These are phyloP conservation scores for Fusarium pseudograminearum DNA, from an alignment of 2,329 filamentous ascomycete species.

Conservation along the genomic window DNA sequence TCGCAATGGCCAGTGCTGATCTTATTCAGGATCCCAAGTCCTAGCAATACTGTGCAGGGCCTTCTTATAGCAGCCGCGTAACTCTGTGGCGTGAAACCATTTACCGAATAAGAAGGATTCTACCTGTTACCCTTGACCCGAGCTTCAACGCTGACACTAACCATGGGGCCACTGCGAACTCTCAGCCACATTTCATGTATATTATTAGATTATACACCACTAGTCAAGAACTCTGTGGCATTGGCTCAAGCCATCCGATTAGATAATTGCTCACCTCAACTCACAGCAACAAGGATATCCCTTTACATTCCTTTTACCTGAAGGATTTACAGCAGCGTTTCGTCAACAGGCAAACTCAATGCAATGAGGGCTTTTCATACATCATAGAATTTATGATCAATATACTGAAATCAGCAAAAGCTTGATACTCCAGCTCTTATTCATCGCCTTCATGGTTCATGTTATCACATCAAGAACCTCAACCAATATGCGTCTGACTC, in stretches of 20 bases:
- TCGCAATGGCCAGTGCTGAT: constrained; percentile 24
- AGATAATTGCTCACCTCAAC: background rate
- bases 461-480: background rate
- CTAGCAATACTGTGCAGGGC: constrained; percentile 31
- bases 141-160: constrained; percentile 23
- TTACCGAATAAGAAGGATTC: constrained; percentile 13
- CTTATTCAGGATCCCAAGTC: constrained; percentile 16
- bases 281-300: background rate
- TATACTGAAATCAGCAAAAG: background rate
- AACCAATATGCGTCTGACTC: background rate
- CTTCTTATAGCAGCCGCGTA: constrained; percentile 24
- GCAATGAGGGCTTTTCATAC: background rate
- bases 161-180: constrained; percentile 8
- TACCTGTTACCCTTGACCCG: constrained; percentile 27
- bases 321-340: constrained; percentile 33
- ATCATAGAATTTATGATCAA: background rate
- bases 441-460: background rate
- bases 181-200: constrained; percentile 33
- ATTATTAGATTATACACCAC: constrained; percentile 14
- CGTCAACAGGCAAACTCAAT: constrained; percentile 17
- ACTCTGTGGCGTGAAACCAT: constrained; percentile 32
- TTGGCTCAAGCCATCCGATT: background rate
- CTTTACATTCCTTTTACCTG: background rate
- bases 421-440: background rate
- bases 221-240: background rate